Percentiles rank a stretch among this genome's conserved stretches.
Evolutionary conservation across 805 yeast genomes (phyloP).

Genomic region (Zygotorulaspora chibaensis): DNA sequence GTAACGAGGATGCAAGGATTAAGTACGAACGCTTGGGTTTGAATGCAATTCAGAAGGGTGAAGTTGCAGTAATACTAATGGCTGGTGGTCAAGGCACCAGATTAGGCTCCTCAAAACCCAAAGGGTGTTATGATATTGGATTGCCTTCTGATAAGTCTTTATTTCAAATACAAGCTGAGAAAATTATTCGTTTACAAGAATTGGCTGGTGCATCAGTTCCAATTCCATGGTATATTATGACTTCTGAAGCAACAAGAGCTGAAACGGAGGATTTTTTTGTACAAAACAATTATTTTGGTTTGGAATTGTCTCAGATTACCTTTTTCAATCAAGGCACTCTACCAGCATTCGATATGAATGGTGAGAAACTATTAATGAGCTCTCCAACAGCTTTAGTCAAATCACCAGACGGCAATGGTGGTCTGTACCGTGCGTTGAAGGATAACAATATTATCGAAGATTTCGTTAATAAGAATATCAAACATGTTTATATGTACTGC

Average conservation of each 20-base stretch:
- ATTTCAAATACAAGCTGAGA: conserved; percentile 91
- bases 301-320: conserved; percentile 51
- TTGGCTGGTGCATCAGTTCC: conserved; percentile 19
- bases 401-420: conserved; percentile 99
- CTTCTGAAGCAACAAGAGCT: conserved; percentile 78
- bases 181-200: conserved; percentile 58
- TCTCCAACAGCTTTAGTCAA: conserved; percentile 55
- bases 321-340: conserved; percentile 94
- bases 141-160: conserved; percentile 80
- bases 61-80: conserved; percentile 86
- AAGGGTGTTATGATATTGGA: conserved; percentile 88
- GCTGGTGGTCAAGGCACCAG: conserved; percentile 99
- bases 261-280: conserved; percentile 71
- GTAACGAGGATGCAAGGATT: conserved; percentile 24
- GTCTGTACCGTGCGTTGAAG: conserved; percentile 78
- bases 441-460: conserved; percentile 64
- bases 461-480: conserved; percentile 59
- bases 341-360: conserved; percentile 78
- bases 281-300: conserved; percentile 65
- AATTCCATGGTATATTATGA: conserved; percentile 90
- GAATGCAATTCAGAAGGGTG: conserved; percentile 59
- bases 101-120: conserved; percentile 83
- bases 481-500: conserved; percentile 94
- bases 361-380: conserved; percentile 63
- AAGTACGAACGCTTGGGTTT: conserved; percentile 57